These are phyloP conservation scores for Spizellomyces sp. DNA, from an alignment of 192 early-diverging fungal species.

Conservation along the genomic window DNA sequence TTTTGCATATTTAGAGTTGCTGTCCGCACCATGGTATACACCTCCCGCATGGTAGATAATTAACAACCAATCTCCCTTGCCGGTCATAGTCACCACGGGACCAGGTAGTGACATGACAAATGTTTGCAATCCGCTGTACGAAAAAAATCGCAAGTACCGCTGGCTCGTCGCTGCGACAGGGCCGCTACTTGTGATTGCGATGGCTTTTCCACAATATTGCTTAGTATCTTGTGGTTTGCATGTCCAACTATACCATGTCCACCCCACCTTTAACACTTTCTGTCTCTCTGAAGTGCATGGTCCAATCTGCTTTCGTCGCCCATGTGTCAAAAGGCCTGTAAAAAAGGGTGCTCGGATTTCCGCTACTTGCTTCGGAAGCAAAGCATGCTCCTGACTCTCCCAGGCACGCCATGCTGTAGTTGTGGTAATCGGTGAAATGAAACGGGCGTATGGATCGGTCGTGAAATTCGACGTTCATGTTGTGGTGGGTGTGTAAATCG, in stretches of 20 bases:
- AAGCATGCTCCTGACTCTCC: slow-evolving; percentile 71
- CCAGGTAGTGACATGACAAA: slow-evolving; percentile 68
- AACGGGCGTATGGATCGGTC: slow-evolving; percentile 81
- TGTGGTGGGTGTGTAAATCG: slow-evolving; percentile 65
- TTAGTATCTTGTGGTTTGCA: neutral
- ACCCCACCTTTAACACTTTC: slow-evolving; percentile 63
- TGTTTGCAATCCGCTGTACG: slow-evolving; percentile 76
- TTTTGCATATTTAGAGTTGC: too few relatives aligned
- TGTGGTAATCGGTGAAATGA: slow-evolving; percentile 79
- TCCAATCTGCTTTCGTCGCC: slow-evolving; percentile 78
- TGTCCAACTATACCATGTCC: slow-evolving; percentile 20
- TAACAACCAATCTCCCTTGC: slow-evolving; percentile 40
- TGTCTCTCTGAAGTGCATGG: slow-evolving; percentile 58
- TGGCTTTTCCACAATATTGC: slow-evolving; percentile 36
- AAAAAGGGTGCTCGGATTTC: slow-evolving; percentile 62
- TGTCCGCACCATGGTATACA: slow-evolving; percentile 30
- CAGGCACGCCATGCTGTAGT: slow-evolving; percentile 79
- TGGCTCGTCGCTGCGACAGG: slow-evolving; percentile 73
- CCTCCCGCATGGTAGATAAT: slow-evolving; percentile 54
- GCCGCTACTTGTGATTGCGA: slow-evolving; percentile 71
- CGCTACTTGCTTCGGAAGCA: slow-evolving; percentile 53
- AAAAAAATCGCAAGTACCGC: slow-evolving; percentile 79
- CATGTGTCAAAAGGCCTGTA: slow-evolving; percentile 75
- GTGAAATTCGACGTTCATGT: slow-evolving; percentile 86
- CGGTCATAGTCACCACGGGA: slow-evolving; percentile 44